These are phyloP conservation scores for Fusarium agapanthi DNA, from an alignment of 2,329 filamentous ascomycete species.

Conservation along the genomic window DNA sequence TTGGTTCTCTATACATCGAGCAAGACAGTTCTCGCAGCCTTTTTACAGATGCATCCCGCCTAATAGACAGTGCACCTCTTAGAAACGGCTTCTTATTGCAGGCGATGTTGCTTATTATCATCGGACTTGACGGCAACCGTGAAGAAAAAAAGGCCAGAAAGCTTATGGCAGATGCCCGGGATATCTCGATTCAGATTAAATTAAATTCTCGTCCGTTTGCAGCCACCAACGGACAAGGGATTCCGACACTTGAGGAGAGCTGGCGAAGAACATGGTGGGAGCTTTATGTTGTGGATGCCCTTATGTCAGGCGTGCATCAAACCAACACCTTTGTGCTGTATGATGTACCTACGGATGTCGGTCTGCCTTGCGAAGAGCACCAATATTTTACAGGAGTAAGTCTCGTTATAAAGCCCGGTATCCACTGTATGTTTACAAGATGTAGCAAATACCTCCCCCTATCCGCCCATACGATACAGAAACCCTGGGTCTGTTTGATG, in stretches of 20 bases:
- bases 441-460: background rate
- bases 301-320: conserved; percentile 5
- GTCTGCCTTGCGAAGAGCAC: background rate
- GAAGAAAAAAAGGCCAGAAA: background rate
- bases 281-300: conserved; percentile 3
- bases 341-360: background rate
- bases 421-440: background rate
- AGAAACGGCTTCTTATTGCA: background rate
- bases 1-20: background rate
- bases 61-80: background rate
- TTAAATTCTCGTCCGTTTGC: background rate
- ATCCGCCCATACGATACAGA: background rate
- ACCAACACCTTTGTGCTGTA: background rate
- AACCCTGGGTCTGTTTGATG: background rate
- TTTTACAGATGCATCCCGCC: background rate
- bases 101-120: background rate
- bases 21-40: background rate
- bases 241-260: background rate
- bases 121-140: background rate
- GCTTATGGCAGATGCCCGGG: background rate
- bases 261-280: conserved; percentile 14
- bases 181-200: background rate
- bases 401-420: background rate
- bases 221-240: background rate
- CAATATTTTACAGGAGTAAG: background rate